phyloP scores from a whole-genome alignment of 2,329 filamentous ascomycete species.

The Talaromyces sp. region DNA sequence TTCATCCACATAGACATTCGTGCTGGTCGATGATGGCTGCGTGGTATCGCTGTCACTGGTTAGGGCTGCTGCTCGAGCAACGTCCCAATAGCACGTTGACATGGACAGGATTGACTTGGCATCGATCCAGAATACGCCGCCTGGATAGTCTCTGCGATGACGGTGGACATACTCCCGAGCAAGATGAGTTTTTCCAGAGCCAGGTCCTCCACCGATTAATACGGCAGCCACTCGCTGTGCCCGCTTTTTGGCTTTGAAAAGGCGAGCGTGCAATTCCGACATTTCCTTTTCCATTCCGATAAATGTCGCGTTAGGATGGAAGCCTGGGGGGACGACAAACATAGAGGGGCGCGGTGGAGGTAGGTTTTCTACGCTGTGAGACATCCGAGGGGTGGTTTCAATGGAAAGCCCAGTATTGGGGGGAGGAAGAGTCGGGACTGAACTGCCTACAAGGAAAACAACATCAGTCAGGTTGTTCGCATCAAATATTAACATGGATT shows the following conservation, averaged over 20 bases:
- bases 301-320: conserved; percentile 61
- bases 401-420: not conserved
- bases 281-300: conserved; percentile 59
- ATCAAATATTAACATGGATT: not conserved
- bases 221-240: conserved; percentile 59
- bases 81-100: conserved; percentile 61
- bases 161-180: conserved; percentile 63
- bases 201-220: conserved; percentile 60
- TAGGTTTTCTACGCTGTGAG: conserved; percentile 20
- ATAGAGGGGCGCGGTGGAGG: conserved; percentile 25
- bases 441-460: conserved; percentile 27
- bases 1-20: conserved; percentile 49
- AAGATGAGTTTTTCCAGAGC: conserved; percentile 65
- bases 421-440: conserved; percentile 19
- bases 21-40: conserved; percentile 35
- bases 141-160: conserved; percentile 56
- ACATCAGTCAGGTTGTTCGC: conserved; percentile 7
- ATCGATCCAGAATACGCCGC: conserved; percentile 67
- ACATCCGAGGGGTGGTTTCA: conserved; percentile 19
- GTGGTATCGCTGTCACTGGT: conserved; percentile 39
- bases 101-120: conserved; percentile 57
- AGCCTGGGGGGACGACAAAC: conserved; percentile 50
- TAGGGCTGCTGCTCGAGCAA: conserved; percentile 55
- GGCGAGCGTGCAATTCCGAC: conserved; percentile 53
- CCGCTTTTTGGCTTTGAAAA: conserved; percentile 56